Evolutionary conservation across 148 eudicot species (phyloP).

Genomic region (Gaultheria prostrata): DNA sequence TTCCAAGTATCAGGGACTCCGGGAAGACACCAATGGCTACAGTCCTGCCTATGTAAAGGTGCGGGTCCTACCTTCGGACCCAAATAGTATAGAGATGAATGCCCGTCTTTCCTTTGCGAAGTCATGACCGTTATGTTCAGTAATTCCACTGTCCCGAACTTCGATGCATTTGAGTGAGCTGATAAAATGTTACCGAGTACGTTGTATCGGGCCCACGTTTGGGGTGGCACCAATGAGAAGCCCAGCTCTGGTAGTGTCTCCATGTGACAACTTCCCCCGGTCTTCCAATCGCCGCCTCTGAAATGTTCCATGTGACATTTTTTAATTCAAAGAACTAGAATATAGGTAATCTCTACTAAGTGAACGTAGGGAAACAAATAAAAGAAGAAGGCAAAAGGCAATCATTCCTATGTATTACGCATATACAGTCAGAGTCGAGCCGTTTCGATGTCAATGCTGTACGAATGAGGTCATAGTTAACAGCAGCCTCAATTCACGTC

Average conservation of each 20-base stretch:
- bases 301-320: slow-evolving; percentile 3
- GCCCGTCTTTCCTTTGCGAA: slow-evolving; percentile 79
- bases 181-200: slow-evolving; percentile 44
- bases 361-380: not conserved
- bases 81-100: slow-evolving; percentile 75
- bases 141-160: slow-evolving; percentile 30
- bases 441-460: not conserved
- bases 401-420: not conserved
- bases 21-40: slow-evolving; percentile 98
- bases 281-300: slow-evolving; percentile 93
- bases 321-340: not conserved
- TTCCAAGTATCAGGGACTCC: slow-evolving; percentile 96
- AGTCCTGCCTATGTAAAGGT: slow-evolving; percentile 68
- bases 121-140: slow-evolving; percentile 69
- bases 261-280: slow-evolving; percentile 77
- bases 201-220: slow-evolving; percentile 54
- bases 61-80: slow-evolving; percentile 57
- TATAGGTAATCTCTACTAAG: not conserved
- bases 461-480: not conserved
- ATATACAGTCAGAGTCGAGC: not conserved
- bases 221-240: slow-evolving; percentile 44
- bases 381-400: not conserved
- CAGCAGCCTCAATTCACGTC: not conserved
- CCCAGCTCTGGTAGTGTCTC: slow-evolving; percentile 81
- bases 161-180: slow-evolving; percentile 22